Conservation (phyloP, 1,284 basidiomycete species). For the Rhodotorula glutinis region DNA sequence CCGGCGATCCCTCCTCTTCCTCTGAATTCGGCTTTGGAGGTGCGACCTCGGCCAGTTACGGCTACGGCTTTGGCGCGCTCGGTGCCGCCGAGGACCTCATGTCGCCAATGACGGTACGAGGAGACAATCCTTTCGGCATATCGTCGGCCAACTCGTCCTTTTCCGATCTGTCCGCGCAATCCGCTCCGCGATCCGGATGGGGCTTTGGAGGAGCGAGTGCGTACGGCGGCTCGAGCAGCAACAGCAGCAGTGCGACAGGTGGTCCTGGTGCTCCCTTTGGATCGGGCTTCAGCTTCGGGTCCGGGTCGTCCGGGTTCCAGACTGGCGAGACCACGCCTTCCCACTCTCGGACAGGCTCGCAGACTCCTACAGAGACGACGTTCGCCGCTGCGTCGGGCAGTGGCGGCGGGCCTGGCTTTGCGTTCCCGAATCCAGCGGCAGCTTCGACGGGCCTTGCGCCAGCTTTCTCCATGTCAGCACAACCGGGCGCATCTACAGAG, state of each 20-base stretch:
- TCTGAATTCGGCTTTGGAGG: slow-evolving; percentile 4
- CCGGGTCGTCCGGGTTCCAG: background rate
- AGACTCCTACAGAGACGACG: slow-evolving; percentile 16
- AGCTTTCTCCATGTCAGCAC: too few species aligned
- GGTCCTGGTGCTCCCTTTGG: background rate
- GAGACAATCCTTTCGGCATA: background rate
- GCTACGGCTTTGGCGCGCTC: slow-evolving; percentile 1
- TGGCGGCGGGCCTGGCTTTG: background rate
- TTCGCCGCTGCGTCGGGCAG: slow-evolving; percentile 9
- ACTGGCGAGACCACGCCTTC: background rate
- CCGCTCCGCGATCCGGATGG: background rate
- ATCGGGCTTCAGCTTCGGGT: background rate
- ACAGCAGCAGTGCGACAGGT: background rate
- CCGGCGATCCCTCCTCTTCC: background rate
- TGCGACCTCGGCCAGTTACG: background rate
- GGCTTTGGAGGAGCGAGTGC: background rate
- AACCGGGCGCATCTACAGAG: too few species aligned
- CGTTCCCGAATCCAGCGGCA: background rate
- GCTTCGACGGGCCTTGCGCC: too few species aligned
- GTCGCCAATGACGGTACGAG: slow-evolving; percentile 23
- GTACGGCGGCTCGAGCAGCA: background rate
- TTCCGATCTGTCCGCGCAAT: background rate
- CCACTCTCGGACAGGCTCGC: background rate
- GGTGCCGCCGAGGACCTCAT: slow-evolving; percentile 21
- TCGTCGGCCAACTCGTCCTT: background rate